A percentile compares a stretch with the other conserved stretches of the same genome.
phyloP scores from a whole-genome alignment of 768 basidiomycete species.

The Auriscalpium vulgare region DNA sequence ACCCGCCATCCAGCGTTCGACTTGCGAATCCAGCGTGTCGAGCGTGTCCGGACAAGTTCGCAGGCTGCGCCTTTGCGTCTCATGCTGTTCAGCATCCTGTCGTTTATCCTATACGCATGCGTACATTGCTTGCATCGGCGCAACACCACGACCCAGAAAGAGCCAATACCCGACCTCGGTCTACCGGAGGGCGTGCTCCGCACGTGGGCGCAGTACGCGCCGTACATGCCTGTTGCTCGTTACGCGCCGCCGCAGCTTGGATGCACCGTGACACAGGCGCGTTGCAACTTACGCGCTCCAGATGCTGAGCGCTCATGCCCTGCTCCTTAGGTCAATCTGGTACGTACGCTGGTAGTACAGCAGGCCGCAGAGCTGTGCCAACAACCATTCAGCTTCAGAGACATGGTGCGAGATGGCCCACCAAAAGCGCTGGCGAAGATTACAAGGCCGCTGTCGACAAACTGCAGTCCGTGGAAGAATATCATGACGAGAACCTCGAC shows the following conservation, averaged over 20 bases:
- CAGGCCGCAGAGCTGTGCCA: neutral
- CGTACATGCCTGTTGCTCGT: slow-evolving; percentile 40
- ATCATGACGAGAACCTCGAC: slow-evolving; percentile 37
- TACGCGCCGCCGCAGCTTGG: slow-evolving; percentile 39
- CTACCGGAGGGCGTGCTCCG: slow-evolving; percentile 4
- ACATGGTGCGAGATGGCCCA: slow-evolving; percentile 77
- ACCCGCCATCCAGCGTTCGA: too few relatives aligned
- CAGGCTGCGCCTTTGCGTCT: slow-evolving; percentile 25
- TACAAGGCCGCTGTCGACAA: slow-evolving; percentile 47
- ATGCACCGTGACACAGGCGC: slow-evolving; percentile 53
- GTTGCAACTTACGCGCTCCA: neutral
- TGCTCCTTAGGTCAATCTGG: slow-evolving; percentile 47
- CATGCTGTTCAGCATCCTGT: neutral
- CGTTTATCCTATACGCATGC: slow-evolving; percentile 27
- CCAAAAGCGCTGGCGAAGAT: slow-evolving; percentile 32
- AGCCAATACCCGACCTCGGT: slow-evolving; percentile 3
- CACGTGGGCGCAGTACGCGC: slow-evolving; percentile 54
- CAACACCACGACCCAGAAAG: too few relatives aligned
- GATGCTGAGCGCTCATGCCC: neutral
- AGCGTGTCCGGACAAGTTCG: too few relatives aligned
- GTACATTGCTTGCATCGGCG: too few relatives aligned
- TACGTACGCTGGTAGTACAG: slow-evolving; percentile 23
- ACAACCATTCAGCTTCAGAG: slow-evolving; percentile 51
- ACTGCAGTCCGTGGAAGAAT: slow-evolving; percentile 39
- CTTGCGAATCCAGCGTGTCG: too few relatives aligned